Conservation (phyloP, 2,329 filamentous ascomycete species). For the Helicocarpus griseus region DNA sequence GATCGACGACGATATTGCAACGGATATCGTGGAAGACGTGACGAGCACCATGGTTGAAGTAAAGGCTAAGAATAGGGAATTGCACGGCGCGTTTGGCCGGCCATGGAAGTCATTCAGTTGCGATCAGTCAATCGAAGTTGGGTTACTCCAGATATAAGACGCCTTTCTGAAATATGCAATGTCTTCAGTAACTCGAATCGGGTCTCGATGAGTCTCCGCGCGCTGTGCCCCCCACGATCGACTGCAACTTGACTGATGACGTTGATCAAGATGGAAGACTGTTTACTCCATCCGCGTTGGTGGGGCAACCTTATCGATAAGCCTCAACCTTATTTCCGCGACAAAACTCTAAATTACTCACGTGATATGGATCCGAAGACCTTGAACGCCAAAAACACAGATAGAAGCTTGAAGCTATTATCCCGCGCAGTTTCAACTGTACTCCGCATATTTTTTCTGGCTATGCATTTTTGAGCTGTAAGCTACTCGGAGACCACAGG, state of each 20-base stretch:
- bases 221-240: no score
- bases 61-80: not conserved
- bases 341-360: not conserved
- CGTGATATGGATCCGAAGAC: not conserved
- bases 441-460: not conserved
- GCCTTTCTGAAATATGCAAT: not conserved
- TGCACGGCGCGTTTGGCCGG: not conserved
- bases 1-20: slow-evolving; percentile 33
- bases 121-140: not conserved
- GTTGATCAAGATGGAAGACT: not conserved
- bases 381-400: not conserved
- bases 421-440: no score
- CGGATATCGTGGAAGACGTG: slow-evolving; percentile 35
- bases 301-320: slow-evolving; percentile 6
- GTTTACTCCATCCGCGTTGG: not conserved
- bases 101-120: slow-evolving; percentile 1
- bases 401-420: not conserved
- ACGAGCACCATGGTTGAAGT: slow-evolving; percentile 34
- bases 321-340: not conserved
- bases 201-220: no score
- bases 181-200: no score
- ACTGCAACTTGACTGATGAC: not conserved
- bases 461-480: not conserved
- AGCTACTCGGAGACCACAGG: not conserved
- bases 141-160: not conserved